A percentile compares a stretch with the other conserved stretches of the same genome.
Evolutionary conservation across 2,329 filamentous ascomycete species (phyloP).

Genomic region (Dendrostoma leiphaemia): DNA sequence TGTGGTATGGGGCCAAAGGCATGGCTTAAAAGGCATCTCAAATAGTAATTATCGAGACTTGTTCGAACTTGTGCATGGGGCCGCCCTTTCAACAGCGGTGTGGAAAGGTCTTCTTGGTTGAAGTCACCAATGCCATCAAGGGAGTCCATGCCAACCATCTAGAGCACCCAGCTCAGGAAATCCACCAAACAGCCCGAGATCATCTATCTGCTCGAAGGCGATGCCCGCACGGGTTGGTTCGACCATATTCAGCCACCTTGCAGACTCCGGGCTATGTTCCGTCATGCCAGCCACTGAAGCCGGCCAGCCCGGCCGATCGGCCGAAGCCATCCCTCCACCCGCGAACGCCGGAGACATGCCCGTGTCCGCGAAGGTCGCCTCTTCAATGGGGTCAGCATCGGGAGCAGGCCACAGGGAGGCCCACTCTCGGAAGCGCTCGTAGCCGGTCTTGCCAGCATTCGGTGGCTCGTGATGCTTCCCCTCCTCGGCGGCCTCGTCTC

Average conservation of each 20-base stretch:
- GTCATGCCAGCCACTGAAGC: not conserved
- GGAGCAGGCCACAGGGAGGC: conserved; percentile 12
- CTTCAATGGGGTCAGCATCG: not conserved
- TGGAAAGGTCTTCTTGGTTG: no score
- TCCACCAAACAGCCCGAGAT: conserved; percentile 15
- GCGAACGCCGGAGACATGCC: not conserved
- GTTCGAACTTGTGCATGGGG: no score
- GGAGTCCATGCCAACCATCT: conserved; percentile 12
- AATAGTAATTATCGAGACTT: not conserved
- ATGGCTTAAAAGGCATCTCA: not conserved
- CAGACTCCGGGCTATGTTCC: conserved; percentile 15
- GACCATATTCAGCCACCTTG: conserved; percentile 15
- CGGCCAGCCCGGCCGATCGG: not conserved
- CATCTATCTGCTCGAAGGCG: conserved; percentile 10
- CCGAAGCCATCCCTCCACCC: not conserved
- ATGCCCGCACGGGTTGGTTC: conserved; percentile 5
- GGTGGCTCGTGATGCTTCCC: no score
- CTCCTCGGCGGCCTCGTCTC: not conserved
- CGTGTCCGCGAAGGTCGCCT: not conserved
- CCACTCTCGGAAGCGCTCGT: conserved; percentile 18
- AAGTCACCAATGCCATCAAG: not conserved
- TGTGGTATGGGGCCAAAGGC: not conserved
- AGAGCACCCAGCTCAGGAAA: conserved; percentile 17
- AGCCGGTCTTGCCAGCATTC: conserved; percentile 13
- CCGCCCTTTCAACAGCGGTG: no score